Evolutionary conservation across 2,329 filamentous ascomycete species (phyloP).

Genomic region (Sporothrix pallida): DNA sequence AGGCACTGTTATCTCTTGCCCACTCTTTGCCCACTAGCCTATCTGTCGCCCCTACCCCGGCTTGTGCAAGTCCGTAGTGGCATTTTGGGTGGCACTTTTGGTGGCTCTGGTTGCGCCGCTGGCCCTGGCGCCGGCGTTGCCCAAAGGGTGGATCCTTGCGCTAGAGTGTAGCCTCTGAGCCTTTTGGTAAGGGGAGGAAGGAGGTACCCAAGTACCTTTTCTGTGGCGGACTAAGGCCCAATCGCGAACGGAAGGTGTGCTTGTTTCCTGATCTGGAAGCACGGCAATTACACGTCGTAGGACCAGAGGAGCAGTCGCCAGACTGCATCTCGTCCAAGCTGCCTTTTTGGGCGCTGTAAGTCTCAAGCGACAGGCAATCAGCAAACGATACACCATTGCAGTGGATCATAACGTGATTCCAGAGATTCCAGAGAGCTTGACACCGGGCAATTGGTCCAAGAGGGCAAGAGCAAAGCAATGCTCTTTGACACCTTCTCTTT

Average conservation of each 20-base stretch:
- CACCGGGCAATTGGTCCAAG: constrained; percentile 5
- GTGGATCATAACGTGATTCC: constrained; percentile 25
- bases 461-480: constrained; percentile 10
- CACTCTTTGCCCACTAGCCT: constrained; percentile 12
- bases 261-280: constrained; percentile 25
- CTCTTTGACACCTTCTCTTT: constrained; percentile 25
- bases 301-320: neutral
- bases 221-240: constrained; percentile 13
- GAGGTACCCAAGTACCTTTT: constrained; percentile 9
- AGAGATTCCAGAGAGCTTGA: constrained; percentile 1
- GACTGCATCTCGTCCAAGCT: neutral
- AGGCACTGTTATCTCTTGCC: neutral
- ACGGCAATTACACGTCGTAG: constrained; percentile 21
- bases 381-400: constrained; percentile 5
- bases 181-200: neutral
- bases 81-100: neutral
- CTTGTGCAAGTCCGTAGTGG: neutral
- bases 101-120: neutral
- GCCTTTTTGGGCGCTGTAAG: constrained; percentile 26
- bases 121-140: neutral
- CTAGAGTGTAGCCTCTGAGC: neutral
- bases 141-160: constrained; percentile 19
- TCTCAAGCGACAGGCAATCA: neutral
- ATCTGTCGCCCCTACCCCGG: constrained; percentile 13
- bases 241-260: neutral